Evolutionary conservation across 2,329 filamentous ascomycete species (phyloP).

Genomic region (Exophiala xenobiotica): DNA sequence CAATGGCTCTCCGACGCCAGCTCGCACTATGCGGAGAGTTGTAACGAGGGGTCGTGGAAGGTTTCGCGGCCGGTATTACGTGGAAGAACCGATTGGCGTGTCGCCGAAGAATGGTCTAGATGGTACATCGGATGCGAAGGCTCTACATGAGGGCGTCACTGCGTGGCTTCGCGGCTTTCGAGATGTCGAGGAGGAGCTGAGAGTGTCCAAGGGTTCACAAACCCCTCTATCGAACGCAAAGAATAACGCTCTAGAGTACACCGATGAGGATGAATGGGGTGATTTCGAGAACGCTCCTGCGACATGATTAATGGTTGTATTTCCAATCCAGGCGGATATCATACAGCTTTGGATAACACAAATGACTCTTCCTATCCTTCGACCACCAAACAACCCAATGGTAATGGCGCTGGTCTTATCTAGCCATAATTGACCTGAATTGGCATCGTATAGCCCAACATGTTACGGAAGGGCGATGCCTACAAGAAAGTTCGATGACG

Average conservation of each 20-base stretch:
- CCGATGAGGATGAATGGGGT: conserved; percentile 31
- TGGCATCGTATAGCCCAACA: too few relatives aligned
- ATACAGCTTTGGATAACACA: conserved; percentile 6
- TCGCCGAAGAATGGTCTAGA: not conserved
- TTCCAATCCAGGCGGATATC: not conserved
- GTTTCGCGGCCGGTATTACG: conserved; percentile 31
- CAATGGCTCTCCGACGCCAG: conserved; percentile 24
- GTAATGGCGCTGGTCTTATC: not conserved
- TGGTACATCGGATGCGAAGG: conserved; percentile 19
- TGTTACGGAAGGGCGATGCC: not conserved
- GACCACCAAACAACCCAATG: not conserved
- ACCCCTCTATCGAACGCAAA: not conserved
- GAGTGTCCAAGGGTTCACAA: conserved; percentile 1
- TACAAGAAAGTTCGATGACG: too few relatives aligned
- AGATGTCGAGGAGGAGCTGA: conserved; percentile 43
- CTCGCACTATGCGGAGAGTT: conserved; percentile 13
- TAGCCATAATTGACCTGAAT: too few relatives aligned
- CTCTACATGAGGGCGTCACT: conserved; percentile 39
- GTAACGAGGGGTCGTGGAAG: conserved; percentile 30
- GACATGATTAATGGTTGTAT: conserved; percentile 11
- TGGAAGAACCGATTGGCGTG: conserved; percentile 19
- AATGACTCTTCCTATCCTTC: not conserved
- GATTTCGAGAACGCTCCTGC: conserved; percentile 27
- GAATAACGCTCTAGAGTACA: not conserved
- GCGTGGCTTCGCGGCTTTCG: conserved; percentile 47